Conservation (phyloP, 2,329 filamentous ascomycete species). For the Fusarium coicis region DNA sequence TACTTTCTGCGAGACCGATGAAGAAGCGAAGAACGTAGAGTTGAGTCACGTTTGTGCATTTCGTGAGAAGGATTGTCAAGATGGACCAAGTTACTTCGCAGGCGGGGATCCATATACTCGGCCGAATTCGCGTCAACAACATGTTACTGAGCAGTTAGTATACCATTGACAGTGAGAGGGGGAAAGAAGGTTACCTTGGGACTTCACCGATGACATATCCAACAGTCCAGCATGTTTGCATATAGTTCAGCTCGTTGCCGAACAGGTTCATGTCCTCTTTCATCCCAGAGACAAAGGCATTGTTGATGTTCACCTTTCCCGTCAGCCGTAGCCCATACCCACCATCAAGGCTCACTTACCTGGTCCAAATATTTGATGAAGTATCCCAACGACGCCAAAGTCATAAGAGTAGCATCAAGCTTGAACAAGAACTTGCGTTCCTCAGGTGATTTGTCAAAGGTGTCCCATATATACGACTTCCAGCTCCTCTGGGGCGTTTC, state of each 20-base stretch:
- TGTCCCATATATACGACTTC: conserved; percentile 62
- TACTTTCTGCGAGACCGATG: conserved; percentile 54
- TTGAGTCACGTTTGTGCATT: conserved; percentile 48
- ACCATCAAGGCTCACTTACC: conserved; percentile 2
- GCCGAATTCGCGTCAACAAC: conserved; percentile 52
- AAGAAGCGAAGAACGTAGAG: conserved; percentile 57
- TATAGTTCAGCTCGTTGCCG: conserved; percentile 59
- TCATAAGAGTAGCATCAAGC: conserved; percentile 54
- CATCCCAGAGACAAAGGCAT: conserved; percentile 52
- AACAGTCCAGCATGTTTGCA: conserved; percentile 65
- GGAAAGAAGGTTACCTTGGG: conserved; percentile 36
- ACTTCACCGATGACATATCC: conserved; percentile 66
- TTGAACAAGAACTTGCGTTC: conserved; percentile 57
- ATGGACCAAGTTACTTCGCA: conserved; percentile 48
- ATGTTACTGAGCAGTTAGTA: conserved; percentile 39
- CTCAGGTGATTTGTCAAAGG: conserved; percentile 56
- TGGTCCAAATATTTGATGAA: conserved; percentile 55
- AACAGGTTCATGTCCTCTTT: conserved; percentile 64
- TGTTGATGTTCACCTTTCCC: conserved; percentile 40
- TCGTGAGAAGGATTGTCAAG: conserved; percentile 44
- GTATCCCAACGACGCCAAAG: conserved; percentile 50
- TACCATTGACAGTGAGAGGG: accelerated
- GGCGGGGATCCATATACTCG: conserved; percentile 54
- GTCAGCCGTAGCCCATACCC: background rate
- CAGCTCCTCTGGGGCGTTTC: conserved; percentile 44